A percentile compares a stretch with the other conserved stretches of the same genome.
phyloP scores from a whole-genome alignment of 2,329 filamentous ascomycete species.

The Diplocarpon rosae region DNA sequence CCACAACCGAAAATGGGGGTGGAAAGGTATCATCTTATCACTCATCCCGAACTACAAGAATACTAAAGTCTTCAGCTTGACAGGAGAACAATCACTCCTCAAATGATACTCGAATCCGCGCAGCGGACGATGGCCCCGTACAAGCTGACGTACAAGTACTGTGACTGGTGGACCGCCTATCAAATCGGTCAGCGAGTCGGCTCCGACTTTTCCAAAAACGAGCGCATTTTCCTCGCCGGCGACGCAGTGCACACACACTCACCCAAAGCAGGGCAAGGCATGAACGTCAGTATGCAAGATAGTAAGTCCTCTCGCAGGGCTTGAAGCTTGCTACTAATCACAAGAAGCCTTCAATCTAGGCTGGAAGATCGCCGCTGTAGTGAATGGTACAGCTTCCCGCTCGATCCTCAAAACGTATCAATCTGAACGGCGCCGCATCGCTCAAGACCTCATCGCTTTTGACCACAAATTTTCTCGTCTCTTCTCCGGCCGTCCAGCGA shows the following conservation, averaged over 20 bases:
- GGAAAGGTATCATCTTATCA: constrained; percentile 20
- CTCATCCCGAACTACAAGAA: not conserved
- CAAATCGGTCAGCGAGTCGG: constrained; percentile 49
- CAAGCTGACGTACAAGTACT: constrained; percentile 50
- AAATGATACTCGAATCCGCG: constrained; percentile 50
- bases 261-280: constrained; percentile 52
- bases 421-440: constrained; percentile 48
- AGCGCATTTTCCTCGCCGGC: constrained; percentile 43
- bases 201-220: constrained; percentile 31
- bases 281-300: constrained; percentile 49
- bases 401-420: constrained; percentile 49
- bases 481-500: constrained; percentile 44
- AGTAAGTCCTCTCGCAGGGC: constrained; percentile 22
- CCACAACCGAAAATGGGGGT: constrained; percentile 33
- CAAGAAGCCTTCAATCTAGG: constrained; percentile 42
- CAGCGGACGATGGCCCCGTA: constrained; percentile 57
- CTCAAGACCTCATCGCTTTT: constrained; percentile 55
- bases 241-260: constrained; percentile 43
- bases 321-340: not conserved
- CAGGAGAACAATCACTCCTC: constrained; percentile 50
- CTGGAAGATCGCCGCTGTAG: constrained; percentile 39
- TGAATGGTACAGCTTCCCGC: constrained; percentile 33
- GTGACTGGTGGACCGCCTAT: constrained; percentile 52
- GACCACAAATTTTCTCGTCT: constrained; percentile 46
- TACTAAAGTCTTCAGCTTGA: constrained; percentile 34